Conservation (phyloP, 2,329 filamentous ascomycete genomes). For the Alternaria sp. region DNA sequence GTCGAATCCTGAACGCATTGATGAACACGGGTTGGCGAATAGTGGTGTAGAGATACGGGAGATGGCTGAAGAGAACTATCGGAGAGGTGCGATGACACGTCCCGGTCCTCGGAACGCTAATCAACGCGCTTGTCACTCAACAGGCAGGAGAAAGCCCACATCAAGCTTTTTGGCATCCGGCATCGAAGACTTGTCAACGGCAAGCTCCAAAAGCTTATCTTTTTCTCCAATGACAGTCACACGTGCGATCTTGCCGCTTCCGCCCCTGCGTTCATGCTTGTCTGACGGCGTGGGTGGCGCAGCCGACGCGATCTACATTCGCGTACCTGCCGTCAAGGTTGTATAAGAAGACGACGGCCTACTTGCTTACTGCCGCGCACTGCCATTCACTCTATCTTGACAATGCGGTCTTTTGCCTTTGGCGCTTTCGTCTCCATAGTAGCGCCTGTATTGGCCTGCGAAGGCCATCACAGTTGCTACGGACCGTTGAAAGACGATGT, state of each 20-base stretch:
- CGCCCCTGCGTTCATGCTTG: background rate
- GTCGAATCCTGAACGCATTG: background rate
- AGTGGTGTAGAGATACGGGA: background rate
- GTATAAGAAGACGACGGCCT: constrained; percentile 16
- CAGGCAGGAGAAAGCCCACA: constrained; percentile 26
- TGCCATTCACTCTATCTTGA: constrained; percentile 5
- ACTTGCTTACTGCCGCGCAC: background rate
- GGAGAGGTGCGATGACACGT: constrained; percentile 13
- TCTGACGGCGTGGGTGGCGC: background rate
- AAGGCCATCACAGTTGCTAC: constrained; percentile 48
- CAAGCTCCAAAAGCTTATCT: constrained; percentile 35
- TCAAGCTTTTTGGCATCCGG: constrained; percentile 26
- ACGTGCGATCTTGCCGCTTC: constrained; percentile 21
- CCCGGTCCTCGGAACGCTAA: constrained; percentile 22
- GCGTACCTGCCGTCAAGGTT: background rate
- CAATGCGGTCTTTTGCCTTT: constrained; percentile 20
- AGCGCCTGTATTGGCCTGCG: constrained; percentile 36
- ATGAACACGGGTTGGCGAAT: background rate
- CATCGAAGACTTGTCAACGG: constrained; percentile 18
- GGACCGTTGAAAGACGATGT: constrained; percentile 51
- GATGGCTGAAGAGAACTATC: background rate
- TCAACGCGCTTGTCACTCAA: constrained; percentile 22
- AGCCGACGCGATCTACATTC: background rate
- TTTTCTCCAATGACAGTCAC: constrained; percentile 18
- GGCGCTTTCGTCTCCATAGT: constrained; percentile 15